A percentile compares a stretch with the other conserved stretches of the same genome.
Conservation (phyloP, 2,329 filamentous ascomycete genomes). For the Aspergillus nomiae region DNA sequence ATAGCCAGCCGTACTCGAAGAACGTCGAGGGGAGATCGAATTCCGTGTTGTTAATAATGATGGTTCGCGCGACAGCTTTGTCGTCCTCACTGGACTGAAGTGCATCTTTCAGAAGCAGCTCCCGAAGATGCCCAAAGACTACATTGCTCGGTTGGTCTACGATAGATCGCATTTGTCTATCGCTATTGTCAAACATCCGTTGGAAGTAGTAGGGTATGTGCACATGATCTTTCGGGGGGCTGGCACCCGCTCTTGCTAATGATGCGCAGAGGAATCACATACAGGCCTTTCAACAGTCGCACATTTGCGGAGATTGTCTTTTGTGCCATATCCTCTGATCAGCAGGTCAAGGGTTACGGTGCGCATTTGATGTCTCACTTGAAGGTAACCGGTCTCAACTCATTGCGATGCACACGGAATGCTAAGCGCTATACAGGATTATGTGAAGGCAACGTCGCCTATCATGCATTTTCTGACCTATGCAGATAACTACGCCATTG, state of each 20-base stretch:
- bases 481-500: conserved; percentile 97
- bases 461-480: conserved; percentile 99
- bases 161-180: conserved; percentile 95
- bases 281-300: conserved; percentile 87
- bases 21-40: conserved; percentile 91
- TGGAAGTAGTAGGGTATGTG: conserved; percentile 76
- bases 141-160: conserved; percentile 96
- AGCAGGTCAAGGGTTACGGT: conserved; percentile 98
- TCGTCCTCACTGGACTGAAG: conserved; percentile 93
- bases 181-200: conserved; percentile 93
- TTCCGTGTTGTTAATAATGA: conserved; percentile 99
- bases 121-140: conserved; percentile 99
- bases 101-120: conserved; percentile 98
- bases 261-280: conserved; percentile 78
- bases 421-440: conserved; percentile 57
- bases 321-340: conserved; percentile 94
- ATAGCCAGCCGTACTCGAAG: conserved; percentile 85
- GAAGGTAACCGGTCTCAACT: conserved; percentile 58
- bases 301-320: conserved; percentile 98
- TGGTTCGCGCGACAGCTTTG: conserved; percentile 79
- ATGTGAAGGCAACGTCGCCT: conserved; percentile 92
- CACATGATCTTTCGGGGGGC: background rate
- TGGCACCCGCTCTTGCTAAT: conserved; percentile 18
- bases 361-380: conserved; percentile 97
- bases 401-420: background rate